These are phyloP conservation scores for Aureobasidium sp. DNA, from an alignment of 2,329 filamentous ascomycete genomes.

Conservation along the genomic window DNA sequence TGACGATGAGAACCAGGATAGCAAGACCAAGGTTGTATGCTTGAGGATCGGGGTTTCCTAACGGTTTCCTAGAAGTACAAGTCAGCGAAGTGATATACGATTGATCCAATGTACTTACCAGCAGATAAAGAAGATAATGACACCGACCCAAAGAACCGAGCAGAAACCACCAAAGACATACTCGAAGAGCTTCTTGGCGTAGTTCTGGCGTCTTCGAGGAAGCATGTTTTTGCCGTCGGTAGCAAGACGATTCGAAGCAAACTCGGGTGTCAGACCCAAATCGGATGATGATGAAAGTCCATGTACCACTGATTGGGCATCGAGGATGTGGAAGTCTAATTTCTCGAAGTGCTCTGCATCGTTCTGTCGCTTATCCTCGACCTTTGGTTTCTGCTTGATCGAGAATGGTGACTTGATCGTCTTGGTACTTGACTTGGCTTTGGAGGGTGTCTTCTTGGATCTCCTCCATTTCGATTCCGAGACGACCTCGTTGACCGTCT, in stretches of 20 bases:
- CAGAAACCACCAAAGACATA: constrained; percentile 45
- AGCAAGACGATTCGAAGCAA: constrained; percentile 30
- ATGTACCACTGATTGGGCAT: constrained; percentile 28
- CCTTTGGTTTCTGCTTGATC: neutral
- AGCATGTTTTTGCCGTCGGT: constrained; percentile 39
- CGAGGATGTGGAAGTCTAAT: constrained; percentile 34
- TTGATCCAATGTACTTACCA: constrained; percentile 26
- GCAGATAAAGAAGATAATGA: constrained; percentile 44
- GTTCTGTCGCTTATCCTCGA: constrained; percentile 7
- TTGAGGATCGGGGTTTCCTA: constrained; percentile 38
- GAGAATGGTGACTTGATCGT: constrained; percentile 5
- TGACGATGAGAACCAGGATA: constrained; percentile 42
- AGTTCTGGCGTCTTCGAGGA: constrained; percentile 38
- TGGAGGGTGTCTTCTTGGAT: neutral
- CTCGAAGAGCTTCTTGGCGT: constrained; percentile 34
- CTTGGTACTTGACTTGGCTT: neutral
- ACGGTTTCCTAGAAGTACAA: constrained; percentile 24
- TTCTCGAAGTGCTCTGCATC: constrained; percentile 37
- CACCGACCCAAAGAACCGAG: constrained; percentile 42
- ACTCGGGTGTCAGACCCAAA: constrained; percentile 31
- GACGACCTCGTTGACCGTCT: constrained; percentile 27
- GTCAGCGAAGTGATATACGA: neutral
- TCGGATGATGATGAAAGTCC: constrained; percentile 14
- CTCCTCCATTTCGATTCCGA: constrained; percentile 1
- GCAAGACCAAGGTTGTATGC: constrained; percentile 40